Evolutionary conservation across 805 yeast species (phyloP).

Genomic region (Wickerhamomyces bovis): DNA sequence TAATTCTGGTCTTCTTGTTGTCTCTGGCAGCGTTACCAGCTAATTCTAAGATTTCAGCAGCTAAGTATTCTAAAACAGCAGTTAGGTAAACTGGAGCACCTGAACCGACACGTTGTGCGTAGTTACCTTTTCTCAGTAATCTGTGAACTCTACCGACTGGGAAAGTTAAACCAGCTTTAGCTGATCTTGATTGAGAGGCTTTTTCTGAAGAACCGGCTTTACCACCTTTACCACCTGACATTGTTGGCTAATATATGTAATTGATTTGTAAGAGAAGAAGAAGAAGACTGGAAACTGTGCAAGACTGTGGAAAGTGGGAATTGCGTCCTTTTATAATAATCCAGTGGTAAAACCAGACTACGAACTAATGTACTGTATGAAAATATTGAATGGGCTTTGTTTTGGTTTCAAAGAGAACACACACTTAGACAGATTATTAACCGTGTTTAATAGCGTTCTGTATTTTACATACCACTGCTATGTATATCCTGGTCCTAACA

Average conservation of each 20-base stretch:
- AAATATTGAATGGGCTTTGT: neutral
- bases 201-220: conserved; percentile 94
- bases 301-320: neutral
- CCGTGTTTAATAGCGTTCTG: conserved; percentile 4
- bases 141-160: conserved; percentile 99
- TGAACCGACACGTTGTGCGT: conserved; percentile 98
- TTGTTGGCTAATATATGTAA: conserved; percentile 22
- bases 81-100: conserved; percentile 99
- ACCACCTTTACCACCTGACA: conserved; percentile 76
- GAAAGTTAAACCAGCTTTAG: conserved; percentile 98
- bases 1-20: conserved; percentile 90
- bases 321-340: neutral
- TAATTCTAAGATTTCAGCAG: conserved; percentile 96
- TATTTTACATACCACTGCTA: neutral
- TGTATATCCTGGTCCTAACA: neutral
- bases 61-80: conserved; percentile 93
- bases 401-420: conserved; percentile 2
- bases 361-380: neutral
- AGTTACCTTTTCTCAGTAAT: conserved; percentile 92
- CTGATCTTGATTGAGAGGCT: conserved; percentile 96
- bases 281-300: neutral
- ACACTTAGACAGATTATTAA: too few species aligned
- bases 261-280: conserved; percentile 6
- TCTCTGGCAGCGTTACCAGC: conserved; percentile 99
- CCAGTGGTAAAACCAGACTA: too few species aligned